phyloP scores from a whole-genome alignment of 2,329 filamentous ascomycete species.

The Diplodia scrobiculata region DNA sequence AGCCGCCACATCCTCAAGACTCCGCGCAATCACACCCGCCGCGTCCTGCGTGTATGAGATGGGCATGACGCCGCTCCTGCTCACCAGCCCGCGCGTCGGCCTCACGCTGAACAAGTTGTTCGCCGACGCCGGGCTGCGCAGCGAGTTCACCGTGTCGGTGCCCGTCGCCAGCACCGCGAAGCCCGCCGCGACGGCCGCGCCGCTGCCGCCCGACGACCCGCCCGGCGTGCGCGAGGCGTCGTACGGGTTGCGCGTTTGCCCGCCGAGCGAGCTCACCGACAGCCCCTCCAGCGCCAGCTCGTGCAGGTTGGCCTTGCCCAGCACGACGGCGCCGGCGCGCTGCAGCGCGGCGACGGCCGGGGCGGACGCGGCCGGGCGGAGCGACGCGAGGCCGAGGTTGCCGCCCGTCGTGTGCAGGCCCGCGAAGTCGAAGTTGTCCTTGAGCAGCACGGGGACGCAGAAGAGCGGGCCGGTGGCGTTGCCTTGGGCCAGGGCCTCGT shows the following conservation, averaged over 20 bases:
- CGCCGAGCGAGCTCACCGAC: slow-evolving; percentile 63
- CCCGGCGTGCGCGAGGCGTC: slow-evolving; percentile 66
- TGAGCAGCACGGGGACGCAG: slow-evolving; percentile 64
- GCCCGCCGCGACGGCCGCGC: slow-evolving; percentile 60
- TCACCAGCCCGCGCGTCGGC: slow-evolving; percentile 58
- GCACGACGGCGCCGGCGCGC: slow-evolving; percentile 56
- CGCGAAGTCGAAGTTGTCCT: slow-evolving; percentile 64
- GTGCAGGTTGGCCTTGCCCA: slow-evolving; percentile 63
- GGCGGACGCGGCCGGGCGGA: slow-evolving; percentile 54
- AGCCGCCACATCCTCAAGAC: slow-evolving; percentile 54
- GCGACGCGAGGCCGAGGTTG: slow-evolving; percentile 53
- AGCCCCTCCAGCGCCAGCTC: slow-evolving; percentile 66
- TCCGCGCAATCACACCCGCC: slow-evolving; percentile 58
- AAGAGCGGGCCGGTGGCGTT: slow-evolving; percentile 59
- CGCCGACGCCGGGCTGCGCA: slow-evolving; percentile 63
- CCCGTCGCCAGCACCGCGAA: slow-evolving; percentile 62
- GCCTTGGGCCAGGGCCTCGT: slow-evolving; percentile 50
- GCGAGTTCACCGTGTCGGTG: slow-evolving; percentile 64
- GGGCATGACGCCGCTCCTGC: slow-evolving; percentile 56
- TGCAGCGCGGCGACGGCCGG: slow-evolving; percentile 54
- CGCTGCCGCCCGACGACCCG: slow-evolving; percentile 65
- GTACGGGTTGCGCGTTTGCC: slow-evolving; percentile 68
- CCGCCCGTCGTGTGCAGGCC: slow-evolving; percentile 62
- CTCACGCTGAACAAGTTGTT: slow-evolving; percentile 63
- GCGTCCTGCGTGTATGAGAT: slow-evolving; percentile 61